Conservation (phyloP, 257 asterid genomes). For the Salvia rosmarinus region DNA sequence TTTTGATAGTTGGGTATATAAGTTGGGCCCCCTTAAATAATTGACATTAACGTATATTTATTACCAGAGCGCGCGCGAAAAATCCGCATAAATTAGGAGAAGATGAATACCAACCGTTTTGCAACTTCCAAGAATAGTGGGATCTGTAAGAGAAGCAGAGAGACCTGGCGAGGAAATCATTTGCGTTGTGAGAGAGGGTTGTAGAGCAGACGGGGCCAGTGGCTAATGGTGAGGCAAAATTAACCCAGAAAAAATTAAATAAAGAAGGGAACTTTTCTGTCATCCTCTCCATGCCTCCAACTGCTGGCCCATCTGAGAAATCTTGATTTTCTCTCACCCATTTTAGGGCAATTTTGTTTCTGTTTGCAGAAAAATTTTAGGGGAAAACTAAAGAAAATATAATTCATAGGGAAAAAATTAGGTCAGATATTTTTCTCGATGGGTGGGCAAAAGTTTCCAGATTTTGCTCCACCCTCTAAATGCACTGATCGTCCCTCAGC, state of each 20-base stretch:
- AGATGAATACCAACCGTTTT: slow-evolving; percentile 38
- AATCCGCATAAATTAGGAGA: slow-evolving; percentile 32
- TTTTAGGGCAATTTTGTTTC: slow-evolving; percentile 40
- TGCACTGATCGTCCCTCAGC: slow-evolving; percentile 51
- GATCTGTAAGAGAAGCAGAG: slow-evolving; percentile 33
- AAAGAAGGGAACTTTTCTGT: slow-evolving; percentile 31
- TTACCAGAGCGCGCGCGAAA: slow-evolving; percentile 34
- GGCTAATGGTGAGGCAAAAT: slow-evolving; percentile 41
- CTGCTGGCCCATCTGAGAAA: slow-evolving; percentile 43
- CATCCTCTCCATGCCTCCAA: slow-evolving; percentile 42
- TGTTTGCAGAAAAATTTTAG: slow-evolving; percentile 16
- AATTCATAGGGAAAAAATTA: neutral
- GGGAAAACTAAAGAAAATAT: slow-evolving; percentile 5
- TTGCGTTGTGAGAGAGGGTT: slow-evolving; percentile 35
- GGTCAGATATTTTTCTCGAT: slow-evolving; percentile 28
- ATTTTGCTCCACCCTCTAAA: slow-evolving; percentile 54
- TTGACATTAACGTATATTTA: neutral
- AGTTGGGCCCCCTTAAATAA: too few relatives aligned
- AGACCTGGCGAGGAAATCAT: slow-evolving; percentile 23
- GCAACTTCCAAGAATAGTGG: slow-evolving; percentile 42
- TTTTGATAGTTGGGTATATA: too few relatives aligned
- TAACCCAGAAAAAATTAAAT: slow-evolving; percentile 21
- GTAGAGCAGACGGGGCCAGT: slow-evolving; percentile 47
- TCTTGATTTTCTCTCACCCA: slow-evolving; percentile 40
- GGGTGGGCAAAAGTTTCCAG: slow-evolving; percentile 56